Conservation (phyloP, 768 basidiomycete species). For the Rhodotorula kratochvilovae region DNA sequence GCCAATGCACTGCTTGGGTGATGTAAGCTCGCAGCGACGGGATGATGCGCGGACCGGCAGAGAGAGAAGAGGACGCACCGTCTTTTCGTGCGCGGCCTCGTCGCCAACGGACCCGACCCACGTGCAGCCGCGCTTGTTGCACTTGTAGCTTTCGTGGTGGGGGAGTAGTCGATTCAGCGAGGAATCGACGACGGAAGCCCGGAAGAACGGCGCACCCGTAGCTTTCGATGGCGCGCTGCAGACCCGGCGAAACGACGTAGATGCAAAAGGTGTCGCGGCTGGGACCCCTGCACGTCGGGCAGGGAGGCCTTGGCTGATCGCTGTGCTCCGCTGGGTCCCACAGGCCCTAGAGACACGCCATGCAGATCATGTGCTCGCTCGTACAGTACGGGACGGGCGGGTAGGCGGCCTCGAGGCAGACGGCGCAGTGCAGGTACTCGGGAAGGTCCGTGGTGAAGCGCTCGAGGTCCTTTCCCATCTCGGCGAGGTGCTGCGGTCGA, state of each 20-base stretch:
- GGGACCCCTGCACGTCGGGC: not conserved
- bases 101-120: not conserved
- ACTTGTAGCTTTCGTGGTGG: no score
- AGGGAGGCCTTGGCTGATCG: not conserved
- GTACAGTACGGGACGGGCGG: not conserved
- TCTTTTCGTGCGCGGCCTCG: not conserved
- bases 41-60: no score
- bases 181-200: no score
- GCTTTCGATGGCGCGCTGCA: no score
- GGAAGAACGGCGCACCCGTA: no score
- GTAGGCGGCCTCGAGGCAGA: slow-evolving; percentile 3
- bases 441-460: not conserved
- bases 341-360: not conserved
- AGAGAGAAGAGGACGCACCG: no score
- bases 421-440: not conserved
- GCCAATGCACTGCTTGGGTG: no score
- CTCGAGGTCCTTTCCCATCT: not conserved
- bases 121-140: not conserved
- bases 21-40: no score
- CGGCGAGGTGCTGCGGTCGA: not conserved
- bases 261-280: no score
- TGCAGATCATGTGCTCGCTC: not conserved
- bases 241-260: no score
- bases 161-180: no score
- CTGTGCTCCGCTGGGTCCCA: no score